phyloP scores from a whole-genome alignment of 2,329 filamentous ascomycete species.

The Sporothrix inflata region DNA sequence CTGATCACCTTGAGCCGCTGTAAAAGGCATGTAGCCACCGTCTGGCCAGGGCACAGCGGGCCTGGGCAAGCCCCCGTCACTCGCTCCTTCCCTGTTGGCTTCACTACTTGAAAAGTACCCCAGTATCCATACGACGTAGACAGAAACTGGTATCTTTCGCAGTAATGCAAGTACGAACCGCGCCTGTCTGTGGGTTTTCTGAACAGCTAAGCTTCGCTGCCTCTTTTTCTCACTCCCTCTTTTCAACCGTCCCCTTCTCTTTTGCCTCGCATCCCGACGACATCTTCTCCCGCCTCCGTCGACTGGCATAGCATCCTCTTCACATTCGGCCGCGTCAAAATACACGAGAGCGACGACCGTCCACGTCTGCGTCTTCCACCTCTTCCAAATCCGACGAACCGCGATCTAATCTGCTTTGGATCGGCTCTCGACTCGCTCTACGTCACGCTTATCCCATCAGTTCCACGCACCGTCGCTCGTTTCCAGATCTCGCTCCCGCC shows the following conservation, averaged over 20 bases:
- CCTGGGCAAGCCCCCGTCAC: neutral
- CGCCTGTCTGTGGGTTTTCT: slow-evolving; percentile 9
- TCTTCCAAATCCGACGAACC: neutral
- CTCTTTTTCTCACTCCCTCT: slow-evolving; percentile 17
- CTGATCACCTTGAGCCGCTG: slow-evolving; percentile 3
- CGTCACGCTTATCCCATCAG: slow-evolving; percentile 17
- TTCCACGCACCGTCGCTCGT: slow-evolving; percentile 16
- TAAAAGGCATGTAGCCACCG: neutral
- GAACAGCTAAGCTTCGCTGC: slow-evolving; percentile 22
- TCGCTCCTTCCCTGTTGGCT: slow-evolving; percentile 15
- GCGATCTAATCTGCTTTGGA: neutral
- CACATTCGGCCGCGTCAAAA: neutral
- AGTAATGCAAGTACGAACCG: slow-evolving; percentile 9
- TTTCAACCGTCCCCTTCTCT: neutral
- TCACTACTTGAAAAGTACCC: neutral
- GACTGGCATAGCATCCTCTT: slow-evolving; percentile 12
- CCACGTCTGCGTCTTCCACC: neutral
- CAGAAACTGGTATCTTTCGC: slow-evolving; percentile 12
- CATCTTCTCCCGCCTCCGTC: neutral
- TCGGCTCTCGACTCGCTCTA: slow-evolving; percentile 8
- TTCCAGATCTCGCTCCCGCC: neutral
- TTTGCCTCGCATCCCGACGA: slow-evolving; percentile 3
- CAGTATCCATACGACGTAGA: slow-evolving; percentile 17
- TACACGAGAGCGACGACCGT: neutral
- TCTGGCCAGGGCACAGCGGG: neutral